Base-by-base conservation (phyloP, 2,329 filamentous ascomycete genomes). In the Phialophora chinensis region DNA sequence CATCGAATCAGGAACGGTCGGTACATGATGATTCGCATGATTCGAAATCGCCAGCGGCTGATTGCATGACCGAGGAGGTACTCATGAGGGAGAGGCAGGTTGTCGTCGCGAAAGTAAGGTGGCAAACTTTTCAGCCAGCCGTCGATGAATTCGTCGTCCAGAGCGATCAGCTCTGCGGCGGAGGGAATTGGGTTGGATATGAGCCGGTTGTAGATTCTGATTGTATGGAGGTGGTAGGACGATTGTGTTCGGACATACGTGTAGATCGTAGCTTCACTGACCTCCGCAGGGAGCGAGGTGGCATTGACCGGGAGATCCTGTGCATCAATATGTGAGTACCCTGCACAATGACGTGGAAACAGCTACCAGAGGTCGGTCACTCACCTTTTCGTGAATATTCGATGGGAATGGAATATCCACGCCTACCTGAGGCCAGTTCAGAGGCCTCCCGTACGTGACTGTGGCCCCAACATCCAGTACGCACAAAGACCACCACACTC, bases 401-500 rank as follows among this genome's bases (percentile, higher is more conserved):
- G 66, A 58, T 6, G 69, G 69, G 27, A 71, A 67, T 10, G 63
- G 59, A 11, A 67, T 69, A 29, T 71, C 69, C 29, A 71, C 69
- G 52, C 77, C 78, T 14, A 80, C 77, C 47, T 79, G 77, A 3
- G 82, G 82, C 61, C 81, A 77, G 23, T 80, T 76, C 59, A 84
- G 76, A 0, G 83, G 82, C 38, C 83, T 78, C 25, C 81, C 81
- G 68, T 84, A 84, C 0, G 83, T 84, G 60, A 84, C 81, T 27
- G 80, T 79, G 14, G 82, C 82, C n/a, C 83, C 83, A 75, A 79
- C 81, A 71, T 86, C 84, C 27, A 86, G 74, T 66, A 83, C 85
- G 71, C 86, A 86, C 1, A 86, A 79, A 33, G 82, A 85, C 84
- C 84, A 86, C 84, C 84, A 86, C 31, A 80, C 66, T 59, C 79